These are phyloP conservation scores for Phenoliferia sp. DNA, from an alignment of 1,284 basidiomycete genomes.

Conservation along the genomic window DNA sequence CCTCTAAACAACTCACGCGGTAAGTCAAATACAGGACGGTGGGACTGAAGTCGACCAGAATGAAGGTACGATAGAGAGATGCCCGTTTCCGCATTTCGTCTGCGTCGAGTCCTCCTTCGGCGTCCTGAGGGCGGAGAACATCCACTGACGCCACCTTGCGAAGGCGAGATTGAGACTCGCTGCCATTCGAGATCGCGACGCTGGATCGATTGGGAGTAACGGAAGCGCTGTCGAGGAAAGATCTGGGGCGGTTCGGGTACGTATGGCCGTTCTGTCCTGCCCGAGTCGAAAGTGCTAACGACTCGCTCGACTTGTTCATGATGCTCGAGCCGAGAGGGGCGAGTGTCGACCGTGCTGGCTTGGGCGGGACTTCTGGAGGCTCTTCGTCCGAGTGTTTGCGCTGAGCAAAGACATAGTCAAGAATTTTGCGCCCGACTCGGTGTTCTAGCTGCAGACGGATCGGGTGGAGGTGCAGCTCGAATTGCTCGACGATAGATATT, in stretches of 20 bases:
- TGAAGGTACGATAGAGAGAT: conserved; percentile 58
- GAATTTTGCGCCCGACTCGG: conserved; percentile 70
- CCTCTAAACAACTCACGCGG: conserved; percentile 48
- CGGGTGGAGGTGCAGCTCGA: conserved; percentile 78
- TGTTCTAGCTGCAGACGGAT: conserved; percentile 83
- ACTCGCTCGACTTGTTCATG: conserved; percentile 21
- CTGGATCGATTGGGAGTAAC: not conserved
- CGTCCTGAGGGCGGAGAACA: conserved; percentile 5
- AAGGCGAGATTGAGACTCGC: conserved; percentile 3
- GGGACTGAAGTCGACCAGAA: conserved; percentile 72
- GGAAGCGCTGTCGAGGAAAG: not conserved
- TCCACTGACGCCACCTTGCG: conserved; percentile 20
- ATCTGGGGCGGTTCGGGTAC: not conserved
- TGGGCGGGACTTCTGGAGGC: not conserved
- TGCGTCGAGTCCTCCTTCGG: conserved; percentile 38
- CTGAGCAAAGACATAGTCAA: conserved; percentile 78
- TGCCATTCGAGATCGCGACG: not conserved
- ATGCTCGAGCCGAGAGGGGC: not conserved
- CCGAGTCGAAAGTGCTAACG: conserved; percentile 9
- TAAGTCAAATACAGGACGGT: conserved; percentile 47
- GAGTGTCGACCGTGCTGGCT: not conserved
- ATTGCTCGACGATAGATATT: conserved; percentile 81
- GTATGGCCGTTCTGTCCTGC: not conserved
- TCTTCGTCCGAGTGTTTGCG: conserved; percentile 42
- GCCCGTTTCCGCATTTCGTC: conserved; percentile 48